Conservation (phyloP, 179 eudicot species). For the Camellia oleifera region DNA sequence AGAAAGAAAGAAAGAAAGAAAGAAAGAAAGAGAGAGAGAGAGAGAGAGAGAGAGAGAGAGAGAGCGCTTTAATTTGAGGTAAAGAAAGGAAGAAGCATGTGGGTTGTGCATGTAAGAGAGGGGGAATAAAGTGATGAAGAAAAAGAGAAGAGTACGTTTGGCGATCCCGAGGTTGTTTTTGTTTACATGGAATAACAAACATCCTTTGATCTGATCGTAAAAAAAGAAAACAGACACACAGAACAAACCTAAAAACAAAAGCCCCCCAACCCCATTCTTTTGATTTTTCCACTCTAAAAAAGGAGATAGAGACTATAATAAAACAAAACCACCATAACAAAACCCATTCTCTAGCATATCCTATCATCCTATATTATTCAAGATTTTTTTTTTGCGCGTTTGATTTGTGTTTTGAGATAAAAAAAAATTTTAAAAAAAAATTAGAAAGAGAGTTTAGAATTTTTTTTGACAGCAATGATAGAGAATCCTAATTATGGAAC, state of each 20-base stretch:
- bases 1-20: not conserved
- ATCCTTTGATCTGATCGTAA: slow-evolving; percentile 20
- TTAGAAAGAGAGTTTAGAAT: too few species aligned
- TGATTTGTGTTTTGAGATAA: too few species aligned
- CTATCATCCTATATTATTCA: too few species aligned
- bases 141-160: not conserved
- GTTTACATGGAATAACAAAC: not conserved
- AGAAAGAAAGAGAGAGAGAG: too few species aligned
- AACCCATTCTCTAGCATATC: too few species aligned
- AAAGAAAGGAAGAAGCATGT: slow-evolving; percentile 9
- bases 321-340: too few species aligned
- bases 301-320: too few species aligned
- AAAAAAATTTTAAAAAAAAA: too few species aligned
- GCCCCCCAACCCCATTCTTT: not conserved
- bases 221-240: slow-evolving; percentile 10
- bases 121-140: not conserved
- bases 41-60: too few species aligned
- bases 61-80: slow-evolving; percentile 17
- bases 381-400: too few species aligned
- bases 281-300: not conserved
- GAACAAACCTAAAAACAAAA: not conserved
- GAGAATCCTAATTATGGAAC: too few species aligned
- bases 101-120: not conserved
- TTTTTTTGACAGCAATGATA: too few species aligned
- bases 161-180: slow-evolving; percentile 21